A percentile compares a stretch with the other conserved stretches of the same genome.
These are phyloP conservation scores for Cutaneotrichosporon curvatum DNA, from an alignment of 1,284 basidiomycete species.

Conservation along the genomic window DNA sequence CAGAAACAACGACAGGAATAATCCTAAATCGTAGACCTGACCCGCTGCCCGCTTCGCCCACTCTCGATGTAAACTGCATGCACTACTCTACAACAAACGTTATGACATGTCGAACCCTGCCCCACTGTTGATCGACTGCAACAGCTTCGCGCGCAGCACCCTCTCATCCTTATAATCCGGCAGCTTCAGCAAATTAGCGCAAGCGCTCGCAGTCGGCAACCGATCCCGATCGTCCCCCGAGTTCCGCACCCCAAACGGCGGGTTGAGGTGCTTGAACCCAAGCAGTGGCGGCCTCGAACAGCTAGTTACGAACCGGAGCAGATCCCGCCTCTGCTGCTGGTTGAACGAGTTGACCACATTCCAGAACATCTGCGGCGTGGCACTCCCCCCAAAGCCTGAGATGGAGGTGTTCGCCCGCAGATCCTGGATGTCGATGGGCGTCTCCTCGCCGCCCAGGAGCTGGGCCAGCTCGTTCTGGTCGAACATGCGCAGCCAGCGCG, in stretches of 20 bases:
- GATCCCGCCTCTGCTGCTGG: constrained; percentile 62
- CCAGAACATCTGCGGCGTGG: constrained; percentile 71
- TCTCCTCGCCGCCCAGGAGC: constrained; percentile 72
- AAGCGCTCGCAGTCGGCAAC: constrained; percentile 58
- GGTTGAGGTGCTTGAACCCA: constrained; percentile 80
- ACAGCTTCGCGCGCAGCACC: constrained; percentile 64
- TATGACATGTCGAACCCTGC: constrained; percentile 85
- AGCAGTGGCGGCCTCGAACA: constrained; percentile 79
- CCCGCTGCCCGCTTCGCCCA: too few species aligned
- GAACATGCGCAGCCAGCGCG: constrained; percentile 89
- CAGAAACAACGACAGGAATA: too few species aligned
- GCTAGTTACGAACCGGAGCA: constrained; percentile 83
- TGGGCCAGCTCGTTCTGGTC: constrained; percentile 87
- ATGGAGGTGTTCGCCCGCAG: constrained; percentile 67
- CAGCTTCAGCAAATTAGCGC: constrained; percentile 67
- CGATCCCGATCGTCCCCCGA: constrained; percentile 64
- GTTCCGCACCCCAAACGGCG: constrained; percentile 76
- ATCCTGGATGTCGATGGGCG: constrained; percentile 75
- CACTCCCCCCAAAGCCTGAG: constrained; percentile 64
- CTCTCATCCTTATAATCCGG: constrained; percentile 49
- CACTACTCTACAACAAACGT: too few species aligned
- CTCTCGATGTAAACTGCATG: too few species aligned
- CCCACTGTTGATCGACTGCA: constrained; percentile 74
- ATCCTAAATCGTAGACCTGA: too few species aligned
- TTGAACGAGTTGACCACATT: constrained; percentile 47